A percentile compares a stretch with the other conserved stretches of the same genome.
These are phyloP conservation scores for Daphne laureola DNA, from an alignment of 441 rosid genomes.

Conservation along the genomic window DNA sequence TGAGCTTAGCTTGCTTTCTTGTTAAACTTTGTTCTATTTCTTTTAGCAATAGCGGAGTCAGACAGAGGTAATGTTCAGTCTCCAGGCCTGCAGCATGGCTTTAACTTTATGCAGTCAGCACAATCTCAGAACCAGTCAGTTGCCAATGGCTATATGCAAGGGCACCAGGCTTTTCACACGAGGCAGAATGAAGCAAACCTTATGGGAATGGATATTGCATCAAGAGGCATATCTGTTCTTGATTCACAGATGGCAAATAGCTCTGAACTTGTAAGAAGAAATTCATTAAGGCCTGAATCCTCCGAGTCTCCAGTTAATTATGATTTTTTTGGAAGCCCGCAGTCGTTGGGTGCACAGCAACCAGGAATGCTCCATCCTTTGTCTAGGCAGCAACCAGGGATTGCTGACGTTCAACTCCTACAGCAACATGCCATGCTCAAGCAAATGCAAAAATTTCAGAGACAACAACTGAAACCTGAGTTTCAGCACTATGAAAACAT, in stretches of 20 bases:
- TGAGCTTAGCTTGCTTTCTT: conserved; percentile 13
- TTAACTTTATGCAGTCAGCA: conserved; percentile 41
- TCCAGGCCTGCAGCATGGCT: conserved; percentile 38
- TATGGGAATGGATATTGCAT: conserved; percentile 48
- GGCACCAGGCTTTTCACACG: conserved; percentile 32
- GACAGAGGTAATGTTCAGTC: conserved; percentile 39
- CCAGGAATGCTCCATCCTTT: conserved; percentile 53
- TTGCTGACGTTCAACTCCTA: conserved; percentile 60
- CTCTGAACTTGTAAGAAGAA: conserved; percentile 46
- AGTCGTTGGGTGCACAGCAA: conserved; percentile 46
- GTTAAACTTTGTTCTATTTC: conserved; percentile 11
- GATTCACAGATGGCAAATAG: conserved; percentile 37
- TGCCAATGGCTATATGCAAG: conserved; percentile 59
- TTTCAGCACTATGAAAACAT: conserved; percentile 42
- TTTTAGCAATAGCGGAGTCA: conserved; percentile 42
- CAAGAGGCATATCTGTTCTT: conserved; percentile 41
- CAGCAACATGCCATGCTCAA: conserved; percentile 61
- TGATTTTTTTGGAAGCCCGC: conserved; percentile 67
- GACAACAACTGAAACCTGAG: conserved; percentile 52
- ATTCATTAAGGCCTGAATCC: conserved; percentile 40
- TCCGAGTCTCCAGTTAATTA: conserved; percentile 63
- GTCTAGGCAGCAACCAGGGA: conserved; percentile 60
- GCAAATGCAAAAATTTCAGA: conserved; percentile 66
- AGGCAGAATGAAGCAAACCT: conserved; percentile 49
- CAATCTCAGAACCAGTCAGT: conserved; percentile 36